Evolutionary conservation across 2,329 filamentous ascomycete species (phyloP).

Genomic region (Trichoderma gracile): DNA sequence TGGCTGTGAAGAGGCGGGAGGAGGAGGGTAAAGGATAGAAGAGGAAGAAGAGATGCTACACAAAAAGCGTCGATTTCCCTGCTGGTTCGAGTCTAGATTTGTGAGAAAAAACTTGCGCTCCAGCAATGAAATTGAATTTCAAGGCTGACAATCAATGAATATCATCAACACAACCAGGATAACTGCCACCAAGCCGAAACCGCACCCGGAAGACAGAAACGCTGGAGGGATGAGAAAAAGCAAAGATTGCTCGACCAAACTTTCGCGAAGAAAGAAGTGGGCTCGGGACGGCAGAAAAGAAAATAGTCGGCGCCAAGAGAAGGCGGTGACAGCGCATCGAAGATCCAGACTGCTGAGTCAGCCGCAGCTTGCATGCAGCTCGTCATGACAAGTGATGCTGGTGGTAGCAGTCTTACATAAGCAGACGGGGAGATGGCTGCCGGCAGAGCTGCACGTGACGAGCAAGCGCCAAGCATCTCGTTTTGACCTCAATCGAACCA

Average conservation of each 20-base stretch:
- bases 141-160: background rate
- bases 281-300: conserved; percentile 34
- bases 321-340: conserved; percentile 34
- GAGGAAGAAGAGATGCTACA: background rate
- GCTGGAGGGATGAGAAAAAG: conserved; percentile 7
- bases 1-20: background rate
- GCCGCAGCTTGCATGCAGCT: background rate
- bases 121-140: background rate
- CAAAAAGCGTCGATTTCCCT: background rate
- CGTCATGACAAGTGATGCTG: background rate
- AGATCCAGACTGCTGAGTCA: background rate
- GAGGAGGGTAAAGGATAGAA: background rate
- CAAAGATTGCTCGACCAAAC: conserved; percentile 24
- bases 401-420: background rate
- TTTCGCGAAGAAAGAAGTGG: conserved; percentile 23
- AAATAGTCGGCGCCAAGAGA: conserved; percentile 24
- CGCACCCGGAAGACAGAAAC: background rate
- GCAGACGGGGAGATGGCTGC: background rate
- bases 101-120: background rate
- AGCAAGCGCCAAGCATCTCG: conserved; percentile 32
- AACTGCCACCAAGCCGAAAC: background rate
- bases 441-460: conserved; percentile 28
- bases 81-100: background rate
- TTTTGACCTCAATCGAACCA: conserved; percentile 39
- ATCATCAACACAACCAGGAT: background rate